These are phyloP conservation scores for Talaromyces wortmannii DNA, from an alignment of 495 filamentous ascomycete genomes.

Conservation along the genomic window DNA sequence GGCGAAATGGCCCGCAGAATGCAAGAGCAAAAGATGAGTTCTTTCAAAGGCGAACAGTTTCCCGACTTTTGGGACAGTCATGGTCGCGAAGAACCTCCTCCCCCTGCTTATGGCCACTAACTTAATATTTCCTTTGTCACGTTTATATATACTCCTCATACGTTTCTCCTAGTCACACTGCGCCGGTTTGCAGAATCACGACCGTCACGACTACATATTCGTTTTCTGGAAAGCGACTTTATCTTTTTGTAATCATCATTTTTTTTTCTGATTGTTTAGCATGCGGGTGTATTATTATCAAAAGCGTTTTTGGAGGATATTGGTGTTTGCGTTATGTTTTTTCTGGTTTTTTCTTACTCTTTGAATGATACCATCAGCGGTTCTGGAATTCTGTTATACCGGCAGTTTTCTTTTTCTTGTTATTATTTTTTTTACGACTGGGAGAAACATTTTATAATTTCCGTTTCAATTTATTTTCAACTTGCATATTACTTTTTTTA, in stretches of 20 bases:
- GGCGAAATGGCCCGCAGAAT: constrained; percentile 81
- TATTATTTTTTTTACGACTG: background rate
- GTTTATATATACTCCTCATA: background rate
- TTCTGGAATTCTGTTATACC: constrained; percentile 4
- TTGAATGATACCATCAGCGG: constrained; percentile 6
- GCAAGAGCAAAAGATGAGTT: constrained; percentile 58
- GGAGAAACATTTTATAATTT: background rate
- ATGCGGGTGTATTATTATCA: background rate
- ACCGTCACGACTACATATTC: constrained; percentile 3
- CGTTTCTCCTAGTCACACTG: constrained; percentile 5
- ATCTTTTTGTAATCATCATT: constrained; percentile 1
- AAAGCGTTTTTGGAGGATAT: background rate
- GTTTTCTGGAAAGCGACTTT: background rate
- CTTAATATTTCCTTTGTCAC: constrained; percentile 10
- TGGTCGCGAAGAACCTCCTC: constrained; percentile 32
- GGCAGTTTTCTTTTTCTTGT: background rate
- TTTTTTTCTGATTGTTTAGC: background rate
- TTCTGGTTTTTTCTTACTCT: background rate
- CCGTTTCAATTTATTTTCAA: background rate
- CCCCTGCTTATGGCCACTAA: constrained; percentile 41
- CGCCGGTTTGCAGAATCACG: constrained; percentile 6
- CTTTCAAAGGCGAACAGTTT: constrained; percentile 17
- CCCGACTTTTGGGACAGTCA: constrained; percentile 32
- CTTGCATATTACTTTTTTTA: background rate
- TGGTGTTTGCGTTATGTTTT: background rate